Conservation (phyloP, 495 filamentous ascomycete species). For the Hypoxylon cercidicola region DNA sequence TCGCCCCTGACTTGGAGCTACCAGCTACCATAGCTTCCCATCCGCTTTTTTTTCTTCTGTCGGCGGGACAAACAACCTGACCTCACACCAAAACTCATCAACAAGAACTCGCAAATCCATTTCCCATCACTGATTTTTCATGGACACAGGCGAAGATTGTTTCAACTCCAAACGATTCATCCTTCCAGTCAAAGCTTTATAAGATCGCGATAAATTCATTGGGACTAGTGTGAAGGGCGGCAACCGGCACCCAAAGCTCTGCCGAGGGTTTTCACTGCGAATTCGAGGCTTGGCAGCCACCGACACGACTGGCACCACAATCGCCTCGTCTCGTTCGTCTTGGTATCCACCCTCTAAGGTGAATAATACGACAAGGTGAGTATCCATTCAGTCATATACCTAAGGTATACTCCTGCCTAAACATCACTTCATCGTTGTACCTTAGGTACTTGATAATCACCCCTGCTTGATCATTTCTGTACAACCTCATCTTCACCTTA, state of each 20-base stretch:
- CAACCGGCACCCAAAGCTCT: background rate
- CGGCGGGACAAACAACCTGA: background rate
- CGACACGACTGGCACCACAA: background rate
- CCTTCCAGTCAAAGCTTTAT: background rate
- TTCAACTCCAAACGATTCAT: background rate
- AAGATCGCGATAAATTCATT: background rate
- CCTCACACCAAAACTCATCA: constrained; percentile 21
- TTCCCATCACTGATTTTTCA: constrained; percentile 3
- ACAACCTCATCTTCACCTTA: too few species aligned
- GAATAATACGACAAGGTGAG: too few species aligned
- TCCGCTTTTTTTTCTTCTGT: constrained; percentile 5
- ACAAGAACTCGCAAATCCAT: background rate
- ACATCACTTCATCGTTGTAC: too few species aligned
- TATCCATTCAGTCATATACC: too few species aligned
- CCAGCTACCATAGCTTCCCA: background rate
- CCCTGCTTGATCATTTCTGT: too few species aligned
- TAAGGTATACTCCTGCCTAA: too few species aligned
- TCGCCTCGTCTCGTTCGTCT: too few species aligned
- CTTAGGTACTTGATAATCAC: too few species aligned
- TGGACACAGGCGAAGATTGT: background rate
- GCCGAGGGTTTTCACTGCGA: background rate
- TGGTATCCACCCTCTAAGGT: too few species aligned
- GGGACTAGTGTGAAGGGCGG: background rate
- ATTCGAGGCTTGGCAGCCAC: background rate
- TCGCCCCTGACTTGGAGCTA: constrained; percentile 27